Base-by-base conservation (phyloP, 805 yeast species). In the Yarrowia sp. region DNA sequence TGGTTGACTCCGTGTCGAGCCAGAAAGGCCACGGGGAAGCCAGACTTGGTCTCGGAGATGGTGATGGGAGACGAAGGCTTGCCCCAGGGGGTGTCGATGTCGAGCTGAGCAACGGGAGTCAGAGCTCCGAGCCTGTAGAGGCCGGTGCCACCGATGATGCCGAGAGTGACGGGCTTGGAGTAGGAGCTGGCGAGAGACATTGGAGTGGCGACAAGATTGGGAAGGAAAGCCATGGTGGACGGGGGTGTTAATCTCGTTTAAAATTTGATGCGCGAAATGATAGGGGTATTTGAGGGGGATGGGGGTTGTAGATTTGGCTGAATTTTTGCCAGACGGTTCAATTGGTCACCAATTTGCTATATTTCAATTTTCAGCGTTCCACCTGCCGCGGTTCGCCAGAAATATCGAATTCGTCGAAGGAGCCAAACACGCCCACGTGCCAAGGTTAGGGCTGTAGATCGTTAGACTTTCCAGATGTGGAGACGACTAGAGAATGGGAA, bases 81-180 rank as follows among this genome's bases (percentile, higher is more conserved):
- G 10, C 99, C 99, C 98, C 98, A 94, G 21, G 99, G 99, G 3
- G 99, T 94, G 18, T 87, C 81, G 63, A 91, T 76, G 14, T 90
- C 84, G 41, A 94, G 76, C 67, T 86, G 79, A 14, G 97, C 97
- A 47, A 93, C 96, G 3, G 96, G 96, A 51, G 85, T 81, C 62
- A 94, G 79, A 63, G 89, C 84, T 39, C 87, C 89, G 63, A 94
- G 79, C 63, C 89, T 88, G 78, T 94, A 94, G 29, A 94, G 81
- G n/a, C 99, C 99, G 4, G 99, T 94, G 39, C 99, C 99, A 39
- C 99, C 99, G 72, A 94, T 94, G 67, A 94, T 84, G 33, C 96
- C 98, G 42, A 94, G 80, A 38, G 83, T 80, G 24, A 94, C 88
- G 32, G 88, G 86, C 68, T 84, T 88, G 42, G 39, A 31, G 53